Percentiles rank a stretch among this genome's conserved stretches.
These are phyloP conservation scores for Ciborinia camelliae DNA, from an alignment of 2,329 filamentous ascomycete species.

Conservation along the genomic window DNA sequence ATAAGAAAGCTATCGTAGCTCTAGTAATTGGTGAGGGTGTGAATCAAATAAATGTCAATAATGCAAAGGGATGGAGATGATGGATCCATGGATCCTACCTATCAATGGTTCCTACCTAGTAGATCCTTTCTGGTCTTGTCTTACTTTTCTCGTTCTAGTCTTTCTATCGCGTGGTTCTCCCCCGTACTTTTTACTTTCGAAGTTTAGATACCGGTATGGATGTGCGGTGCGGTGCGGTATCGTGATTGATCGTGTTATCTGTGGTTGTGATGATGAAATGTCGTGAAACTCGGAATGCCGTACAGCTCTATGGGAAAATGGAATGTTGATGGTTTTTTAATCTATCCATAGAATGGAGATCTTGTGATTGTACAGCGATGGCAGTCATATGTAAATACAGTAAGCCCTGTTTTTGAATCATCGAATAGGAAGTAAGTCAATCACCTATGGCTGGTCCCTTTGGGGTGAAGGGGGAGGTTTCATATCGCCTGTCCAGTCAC, in stretches of 20 bases:
- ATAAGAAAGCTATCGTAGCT: conserved; percentile 1
- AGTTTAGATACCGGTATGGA: neutral
- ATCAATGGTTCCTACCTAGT: neutral
- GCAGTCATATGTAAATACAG: neutral
- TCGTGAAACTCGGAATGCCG: neutral
- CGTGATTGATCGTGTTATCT: conserved; percentile 2
- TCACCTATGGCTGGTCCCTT: no score
- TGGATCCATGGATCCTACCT: neutral
- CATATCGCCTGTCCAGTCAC: neutral
- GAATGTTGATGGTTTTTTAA: neutral
- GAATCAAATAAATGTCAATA: conserved; percentile 3
- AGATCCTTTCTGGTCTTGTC: neutral
- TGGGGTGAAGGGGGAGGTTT: no score
- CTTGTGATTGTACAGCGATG: neutral
- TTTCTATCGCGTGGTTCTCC: neutral
- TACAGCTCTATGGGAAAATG: neutral
- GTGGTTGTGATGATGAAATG: neutral
- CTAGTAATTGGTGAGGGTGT: neutral
- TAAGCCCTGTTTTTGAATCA: neutral
- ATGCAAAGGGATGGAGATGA: neutral
- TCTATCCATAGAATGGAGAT: neutral
- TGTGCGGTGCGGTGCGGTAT: neutral
- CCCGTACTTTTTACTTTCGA: conserved; percentile 5
- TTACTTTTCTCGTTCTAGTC: neutral
- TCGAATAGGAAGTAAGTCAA: neutral